Percentiles rank a stretch among this genome's conserved stretches.
phyloP scores from a whole-genome alignment of 331 rosid genomes.

The Prunus yedoensis region DNA sequence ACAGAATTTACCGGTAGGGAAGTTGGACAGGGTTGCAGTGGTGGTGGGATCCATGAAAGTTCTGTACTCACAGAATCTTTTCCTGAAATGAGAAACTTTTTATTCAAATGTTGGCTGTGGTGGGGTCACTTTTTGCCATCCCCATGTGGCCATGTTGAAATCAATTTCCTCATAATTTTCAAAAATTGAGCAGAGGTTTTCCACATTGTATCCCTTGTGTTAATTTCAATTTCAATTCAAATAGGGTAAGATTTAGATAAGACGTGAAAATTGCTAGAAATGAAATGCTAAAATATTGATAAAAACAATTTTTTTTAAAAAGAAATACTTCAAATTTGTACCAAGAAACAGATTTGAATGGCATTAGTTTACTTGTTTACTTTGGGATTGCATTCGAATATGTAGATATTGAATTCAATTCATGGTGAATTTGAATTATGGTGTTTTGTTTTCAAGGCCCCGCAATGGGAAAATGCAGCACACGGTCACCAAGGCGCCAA shows the following conservation, averaged over 20 bases:
- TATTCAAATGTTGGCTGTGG: constrained; percentile 40
- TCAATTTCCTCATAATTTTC: constrained; percentile 18
- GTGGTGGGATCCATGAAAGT: constrained; percentile 74
- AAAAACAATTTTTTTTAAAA: background rate
- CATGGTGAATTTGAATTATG: background rate
- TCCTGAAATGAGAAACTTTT: constrained; percentile 32
- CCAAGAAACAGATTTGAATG: constrained; percentile 3
- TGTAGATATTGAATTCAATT: background rate
- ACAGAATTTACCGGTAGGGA: constrained; percentile 26
- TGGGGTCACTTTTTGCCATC: constrained; percentile 39
- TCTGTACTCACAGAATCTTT: constrained; percentile 36
- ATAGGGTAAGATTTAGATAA: no score
- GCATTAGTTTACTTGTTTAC: background rate
- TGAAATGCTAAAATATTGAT: background rate
- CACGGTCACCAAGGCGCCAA: background rate
- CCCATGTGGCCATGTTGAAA: constrained; percentile 49
- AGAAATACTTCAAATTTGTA: background rate
- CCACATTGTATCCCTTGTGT: background rate
- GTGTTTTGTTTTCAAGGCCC: constrained; percentile 4
- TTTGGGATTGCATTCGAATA: constrained; percentile 11
- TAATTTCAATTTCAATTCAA: background rate
- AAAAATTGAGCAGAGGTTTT: constrained; percentile 9
- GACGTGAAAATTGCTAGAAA: no score
- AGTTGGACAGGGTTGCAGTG: constrained; percentile 34
- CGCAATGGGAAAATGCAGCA: background rate